Conservation (phyloP, 169 alveolate species). For the Eimeria falciformis region DNA sequence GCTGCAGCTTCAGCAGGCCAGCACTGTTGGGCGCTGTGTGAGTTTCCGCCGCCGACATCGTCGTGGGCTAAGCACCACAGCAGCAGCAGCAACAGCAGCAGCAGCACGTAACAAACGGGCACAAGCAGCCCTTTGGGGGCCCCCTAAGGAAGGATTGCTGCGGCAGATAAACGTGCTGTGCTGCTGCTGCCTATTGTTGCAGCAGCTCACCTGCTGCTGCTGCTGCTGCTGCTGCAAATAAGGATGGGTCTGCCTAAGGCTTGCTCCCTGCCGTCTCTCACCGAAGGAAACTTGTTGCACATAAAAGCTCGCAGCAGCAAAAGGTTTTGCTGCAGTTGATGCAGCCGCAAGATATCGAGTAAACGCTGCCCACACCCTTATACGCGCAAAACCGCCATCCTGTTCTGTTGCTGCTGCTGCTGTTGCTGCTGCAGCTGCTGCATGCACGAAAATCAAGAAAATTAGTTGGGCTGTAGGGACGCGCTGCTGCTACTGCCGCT, state of each 20-base stretch:
- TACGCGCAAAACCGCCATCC: slow-evolving; percentile 1
- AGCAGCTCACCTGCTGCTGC: too few relatives aligned
- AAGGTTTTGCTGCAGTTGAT: background rate
- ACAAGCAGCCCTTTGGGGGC: background rate
- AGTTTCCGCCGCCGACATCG: slow-evolving; percentile 60
- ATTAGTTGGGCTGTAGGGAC: too few relatives aligned
- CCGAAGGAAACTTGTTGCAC: background rate
- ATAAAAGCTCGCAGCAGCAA: background rate
- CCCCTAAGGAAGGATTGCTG: background rate
- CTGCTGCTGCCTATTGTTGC: slow-evolving; percentile 38
- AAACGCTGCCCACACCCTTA: slow-evolving; percentile 6
- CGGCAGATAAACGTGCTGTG: slow-evolving; percentile 48
- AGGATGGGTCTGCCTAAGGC: background rate
- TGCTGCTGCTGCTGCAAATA: too few relatives aligned
- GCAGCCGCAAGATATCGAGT: background rate
- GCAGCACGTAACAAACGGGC: background rate
- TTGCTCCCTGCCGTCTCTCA: background rate
- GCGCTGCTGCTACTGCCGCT: too few relatives aligned
- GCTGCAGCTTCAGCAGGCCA: slow-evolving; percentile 66
- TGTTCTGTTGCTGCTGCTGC: slow-evolving; percentile 50
- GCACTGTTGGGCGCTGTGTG: slow-evolving; percentile 48
- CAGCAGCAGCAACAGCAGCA: slow-evolving; percentile 61
- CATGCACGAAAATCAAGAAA: too few relatives aligned
- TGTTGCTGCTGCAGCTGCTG: slow-evolving; percentile 40
- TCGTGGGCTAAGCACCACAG: background rate